Conservation (phyloP, 129 eudicot genomes). For the Ambrosia trifida region DNA sequence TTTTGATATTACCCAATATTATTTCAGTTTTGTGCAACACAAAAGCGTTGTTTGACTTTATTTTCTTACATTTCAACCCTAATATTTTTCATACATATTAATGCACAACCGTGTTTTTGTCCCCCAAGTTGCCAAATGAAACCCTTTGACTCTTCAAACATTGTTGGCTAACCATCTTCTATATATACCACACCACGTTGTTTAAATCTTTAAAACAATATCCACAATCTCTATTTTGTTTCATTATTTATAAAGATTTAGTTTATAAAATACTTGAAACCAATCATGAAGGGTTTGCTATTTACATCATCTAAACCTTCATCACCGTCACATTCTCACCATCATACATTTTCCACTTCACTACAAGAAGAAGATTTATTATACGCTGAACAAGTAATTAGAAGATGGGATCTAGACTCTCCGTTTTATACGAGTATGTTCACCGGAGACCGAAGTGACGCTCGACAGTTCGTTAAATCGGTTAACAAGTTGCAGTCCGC, state of each 20-base stretch:
- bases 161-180: conserved; percentile 8
- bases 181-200: conserved; percentile 25
- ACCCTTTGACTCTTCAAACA: conserved; percentile 20
- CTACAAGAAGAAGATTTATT: conserved; percentile 53
- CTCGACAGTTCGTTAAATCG: conserved; percentile 44
- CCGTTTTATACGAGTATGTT: conserved; percentile 43
- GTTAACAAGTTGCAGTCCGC: conserved; percentile 48
- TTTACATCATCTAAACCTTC: conserved; percentile 41
- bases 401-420: conserved; percentile 46
- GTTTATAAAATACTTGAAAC: background rate
- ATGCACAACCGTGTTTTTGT: background rate
- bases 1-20: too few relatives aligned
- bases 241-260: background rate
- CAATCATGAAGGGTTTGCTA: conserved; percentile 37
- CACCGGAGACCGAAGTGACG: conserved; percentile 43
- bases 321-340: conserved; percentile 37
- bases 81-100: too few relatives aligned
- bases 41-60: too few relatives aligned
- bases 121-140: conserved; percentile 12
- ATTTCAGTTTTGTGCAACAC: too few relatives aligned
- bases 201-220: background rate
- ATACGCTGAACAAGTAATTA: conserved; percentile 47
- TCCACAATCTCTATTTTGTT: too few relatives aligned
- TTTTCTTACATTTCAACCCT: too few relatives aligned
- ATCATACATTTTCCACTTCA: conserved; percentile 38